Conservation (phyloP, 225 moss, liverwort and hornwort species). For the Rhytidiadelphus loreus region DNA sequence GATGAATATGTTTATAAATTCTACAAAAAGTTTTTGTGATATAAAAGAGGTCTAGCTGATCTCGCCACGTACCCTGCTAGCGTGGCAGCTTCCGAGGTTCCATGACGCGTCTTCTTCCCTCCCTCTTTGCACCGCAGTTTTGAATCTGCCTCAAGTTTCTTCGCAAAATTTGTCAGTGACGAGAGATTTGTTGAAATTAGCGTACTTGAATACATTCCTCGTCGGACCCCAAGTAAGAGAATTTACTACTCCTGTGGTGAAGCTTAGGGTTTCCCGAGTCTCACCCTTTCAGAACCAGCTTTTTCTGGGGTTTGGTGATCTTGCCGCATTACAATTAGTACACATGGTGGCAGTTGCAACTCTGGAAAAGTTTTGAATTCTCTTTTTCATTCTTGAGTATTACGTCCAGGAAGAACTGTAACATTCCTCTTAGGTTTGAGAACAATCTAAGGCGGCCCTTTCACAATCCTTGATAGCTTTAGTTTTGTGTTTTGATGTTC, state of each 20-base stretch:
- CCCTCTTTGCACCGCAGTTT: not conserved
- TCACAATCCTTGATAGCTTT: not conserved
- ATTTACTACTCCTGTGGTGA: too few species aligned
- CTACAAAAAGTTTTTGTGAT: too few species aligned
- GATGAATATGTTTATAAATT: not conserved
- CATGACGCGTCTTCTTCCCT: not conserved
- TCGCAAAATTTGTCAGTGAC: not conserved
- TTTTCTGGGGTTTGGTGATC: not conserved
- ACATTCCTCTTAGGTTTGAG: not conserved
- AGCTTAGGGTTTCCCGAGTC: not conserved
- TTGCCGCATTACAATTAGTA: not conserved
- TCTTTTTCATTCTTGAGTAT: not conserved
- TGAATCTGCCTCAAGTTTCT: not conserved
- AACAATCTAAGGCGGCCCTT: not conserved
- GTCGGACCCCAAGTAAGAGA: not conserved
- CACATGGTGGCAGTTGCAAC: not conserved
- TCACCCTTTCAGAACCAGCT: not conserved
- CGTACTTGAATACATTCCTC: not conserved
- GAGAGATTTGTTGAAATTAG: not conserved
- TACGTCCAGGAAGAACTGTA: not conserved
- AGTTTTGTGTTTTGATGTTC: not conserved
- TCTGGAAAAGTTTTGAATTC: not conserved
- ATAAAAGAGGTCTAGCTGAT: not conserved
- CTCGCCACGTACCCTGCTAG: not conserved
- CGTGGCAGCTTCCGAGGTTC: not conserved